Conservation (phyloP, 1,284 basidiomycete species). For the Afroboletus lepidellus region DNA sequence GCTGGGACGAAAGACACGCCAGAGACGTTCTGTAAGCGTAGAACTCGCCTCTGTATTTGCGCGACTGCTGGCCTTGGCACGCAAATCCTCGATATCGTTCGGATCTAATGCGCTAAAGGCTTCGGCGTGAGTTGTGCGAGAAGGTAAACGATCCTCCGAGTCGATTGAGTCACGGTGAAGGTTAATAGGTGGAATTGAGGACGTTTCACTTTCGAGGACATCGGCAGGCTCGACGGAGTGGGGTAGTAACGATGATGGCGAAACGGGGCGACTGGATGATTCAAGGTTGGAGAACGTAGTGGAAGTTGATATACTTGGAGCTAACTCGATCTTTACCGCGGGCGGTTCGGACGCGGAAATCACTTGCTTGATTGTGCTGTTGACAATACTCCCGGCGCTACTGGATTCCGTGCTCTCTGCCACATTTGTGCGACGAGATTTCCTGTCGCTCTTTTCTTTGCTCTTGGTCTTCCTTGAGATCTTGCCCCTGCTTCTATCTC, state of each 20-base stretch:
- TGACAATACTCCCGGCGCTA: conserved; percentile 30
- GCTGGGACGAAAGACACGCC: conserved; percentile 20
- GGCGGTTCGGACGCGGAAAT: conserved; percentile 13
- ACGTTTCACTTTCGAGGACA: conserved; percentile 10
- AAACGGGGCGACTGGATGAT: conserved; percentile 21
- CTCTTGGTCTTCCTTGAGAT: conserved; percentile 21
- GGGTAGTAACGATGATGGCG: conserved; percentile 17
- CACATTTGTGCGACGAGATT: conserved; percentile 7
- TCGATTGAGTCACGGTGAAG: conserved; percentile 31
- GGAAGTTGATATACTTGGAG: conserved; percentile 23
- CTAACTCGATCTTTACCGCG: conserved; percentile 15
- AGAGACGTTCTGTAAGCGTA: conserved; percentile 24
- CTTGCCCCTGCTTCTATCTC: conserved; percentile 25
- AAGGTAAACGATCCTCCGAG: conserved; percentile 34
- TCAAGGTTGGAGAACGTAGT: conserved; percentile 9
- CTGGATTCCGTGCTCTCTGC: conserved; percentile 33
- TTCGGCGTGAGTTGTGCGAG: conserved; percentile 69
- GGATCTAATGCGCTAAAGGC: conserved; percentile 70
- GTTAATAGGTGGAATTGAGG: conserved; percentile 8
- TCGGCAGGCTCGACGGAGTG: conserved; percentile 10
- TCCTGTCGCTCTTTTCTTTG: conserved; percentile 25
- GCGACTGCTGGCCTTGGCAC: conserved; percentile 27
- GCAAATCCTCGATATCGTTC: conserved; percentile 52
- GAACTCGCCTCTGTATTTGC: conserved; percentile 20
- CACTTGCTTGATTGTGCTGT: conserved; percentile 4